Evolutionary conservation across 2,329 filamentous ascomycete species (phyloP), one percentile per base, ranked within the genome.

Genomic region (Arthrobotrys sphaeroides): DNA sequence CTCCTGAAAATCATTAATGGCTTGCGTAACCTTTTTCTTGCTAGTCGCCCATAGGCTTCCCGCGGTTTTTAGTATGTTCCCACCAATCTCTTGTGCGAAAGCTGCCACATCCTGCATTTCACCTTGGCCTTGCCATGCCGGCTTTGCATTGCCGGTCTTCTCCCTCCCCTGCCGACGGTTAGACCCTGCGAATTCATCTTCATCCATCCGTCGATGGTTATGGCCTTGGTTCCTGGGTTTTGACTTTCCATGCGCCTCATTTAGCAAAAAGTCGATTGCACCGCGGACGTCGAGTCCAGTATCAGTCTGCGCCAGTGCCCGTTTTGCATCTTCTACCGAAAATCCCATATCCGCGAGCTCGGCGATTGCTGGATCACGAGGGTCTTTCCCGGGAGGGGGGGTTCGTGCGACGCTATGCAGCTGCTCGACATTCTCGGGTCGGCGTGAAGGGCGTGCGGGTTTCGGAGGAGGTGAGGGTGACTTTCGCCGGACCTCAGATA

Each of bases 271-370:
- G 42, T 94, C 90, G 5, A 96, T 92, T 1, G 94, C 94, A 55
- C 89, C 90, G 82, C 97, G 93, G 7, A 97, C 88, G 81, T 97
- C 91, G 0, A 89, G 83, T 1, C 92, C 92, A 2, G 89, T 90
- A 2, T 92, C 90, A 31, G 91, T 97, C 80, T 93, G 90, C 9
- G 89, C 89, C 42, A 99, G 83, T 3, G 93, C 95, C 77, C 90
- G 86, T 64, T 88, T 87, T n/a, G 95, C 91, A 80, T 93, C 93
- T 72, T 96, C 92, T 0, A 89, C 87, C 0, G 92, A 89, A 79
- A 99, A 99, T 0, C 95, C 95, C 88, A 98, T 98, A 78, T 97
- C 94, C 2, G 97, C 89, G 24, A 99, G 84, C 81, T 98, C 93
- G 7, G 92, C 92, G 24, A 98, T 88, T 7, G 93, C 92, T 78